Conservation (phyloP, 2,329 filamentous ascomycete genomes). For the Cercospora nicotianae region DNA sequence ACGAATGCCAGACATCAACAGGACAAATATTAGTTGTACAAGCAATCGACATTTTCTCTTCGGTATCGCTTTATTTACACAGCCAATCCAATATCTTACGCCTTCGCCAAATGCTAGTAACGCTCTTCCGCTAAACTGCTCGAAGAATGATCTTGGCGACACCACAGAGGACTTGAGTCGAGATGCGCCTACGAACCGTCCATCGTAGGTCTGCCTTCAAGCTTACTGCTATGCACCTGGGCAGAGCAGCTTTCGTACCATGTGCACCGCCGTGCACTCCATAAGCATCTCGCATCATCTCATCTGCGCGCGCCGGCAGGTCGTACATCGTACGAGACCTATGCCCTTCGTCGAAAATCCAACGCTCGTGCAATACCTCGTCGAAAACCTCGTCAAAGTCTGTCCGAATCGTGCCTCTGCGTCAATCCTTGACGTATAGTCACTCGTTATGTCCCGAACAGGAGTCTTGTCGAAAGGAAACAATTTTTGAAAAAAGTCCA, state of each 20-base stretch:
- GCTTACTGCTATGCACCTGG: background rate
- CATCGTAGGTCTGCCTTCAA: background rate
- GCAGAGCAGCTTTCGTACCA: background rate
- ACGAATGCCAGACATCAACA: background rate
- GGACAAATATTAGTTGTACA: background rate
- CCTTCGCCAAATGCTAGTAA: constrained; percentile 6
- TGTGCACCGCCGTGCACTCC: background rate
- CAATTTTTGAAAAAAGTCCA: background rate
- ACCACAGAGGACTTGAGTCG: background rate
- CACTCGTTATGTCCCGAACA: background rate
- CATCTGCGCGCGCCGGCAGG: background rate
- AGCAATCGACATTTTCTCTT: constrained; percentile 1
- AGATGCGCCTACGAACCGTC: background rate
- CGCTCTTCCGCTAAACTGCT: constrained; percentile 5
- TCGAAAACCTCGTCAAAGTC: background rate
- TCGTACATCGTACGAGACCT: constrained; percentile 7
- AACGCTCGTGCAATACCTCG: background rate
- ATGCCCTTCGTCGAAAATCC: background rate
- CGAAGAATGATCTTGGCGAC: constrained; percentile 3
- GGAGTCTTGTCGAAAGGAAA: background rate
- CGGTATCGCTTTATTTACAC: constrained; percentile 2
- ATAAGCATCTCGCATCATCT: background rate
- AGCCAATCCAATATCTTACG: constrained; percentile 1
- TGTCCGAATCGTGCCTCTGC: background rate
- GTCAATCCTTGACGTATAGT: background rate